Evolutionary conservation across 2,329 filamentous ascomycete genomes (phyloP).

Genomic region (Ceratocystis variospora): DNA sequence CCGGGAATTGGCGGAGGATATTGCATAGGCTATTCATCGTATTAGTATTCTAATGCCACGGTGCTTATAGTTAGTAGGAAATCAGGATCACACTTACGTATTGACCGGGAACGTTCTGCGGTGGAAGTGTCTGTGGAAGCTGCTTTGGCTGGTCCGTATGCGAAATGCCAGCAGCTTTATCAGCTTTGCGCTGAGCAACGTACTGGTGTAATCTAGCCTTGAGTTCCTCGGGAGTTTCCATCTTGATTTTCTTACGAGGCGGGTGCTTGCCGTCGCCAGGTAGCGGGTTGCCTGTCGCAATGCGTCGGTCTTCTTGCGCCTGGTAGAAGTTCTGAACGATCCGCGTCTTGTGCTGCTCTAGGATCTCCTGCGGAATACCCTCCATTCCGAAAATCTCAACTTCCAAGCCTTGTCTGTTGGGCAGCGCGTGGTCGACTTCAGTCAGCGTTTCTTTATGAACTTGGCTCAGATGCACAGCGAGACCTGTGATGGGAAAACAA

Average conservation of each 20-base stretch:
- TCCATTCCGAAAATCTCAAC: conserved; percentile 98
- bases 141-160: conserved; percentile 5
- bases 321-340: conserved; percentile 78
- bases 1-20: conserved; percentile 23
- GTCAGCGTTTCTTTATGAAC: conserved; percentile 90
- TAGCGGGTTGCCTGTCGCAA: conserved; percentile 70
- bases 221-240: conserved; percentile 63
- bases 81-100: conserved; percentile 10
- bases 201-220: conserved; percentile 69
- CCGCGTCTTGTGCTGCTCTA: conserved; percentile 71
- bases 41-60: conserved; percentile 12
- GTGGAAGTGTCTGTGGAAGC: background rate
- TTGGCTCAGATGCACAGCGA: conserved; percentile 94
- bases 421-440: conserved; percentile 81
- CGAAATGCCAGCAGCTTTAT: conserved; percentile 32
- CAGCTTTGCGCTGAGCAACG: conserved; percentile 52
- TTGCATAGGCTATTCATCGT: conserved; percentile 10
- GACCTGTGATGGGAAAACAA: conserved; percentile 39
- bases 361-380: conserved; percentile 76
- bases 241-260: conserved; percentile 55
- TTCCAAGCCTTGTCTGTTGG: conserved; percentile 71
- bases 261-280: conserved; percentile 52
- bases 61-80: background rate
- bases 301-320: conserved; percentile 67
- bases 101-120: conserved; percentile 9